Evolutionary conservation across 2,329 filamentous ascomycete genomes (phyloP), one percentile per base, ranked within the genome.

Genomic region (Pseudopyrenochaeta lycopersici): DNA sequence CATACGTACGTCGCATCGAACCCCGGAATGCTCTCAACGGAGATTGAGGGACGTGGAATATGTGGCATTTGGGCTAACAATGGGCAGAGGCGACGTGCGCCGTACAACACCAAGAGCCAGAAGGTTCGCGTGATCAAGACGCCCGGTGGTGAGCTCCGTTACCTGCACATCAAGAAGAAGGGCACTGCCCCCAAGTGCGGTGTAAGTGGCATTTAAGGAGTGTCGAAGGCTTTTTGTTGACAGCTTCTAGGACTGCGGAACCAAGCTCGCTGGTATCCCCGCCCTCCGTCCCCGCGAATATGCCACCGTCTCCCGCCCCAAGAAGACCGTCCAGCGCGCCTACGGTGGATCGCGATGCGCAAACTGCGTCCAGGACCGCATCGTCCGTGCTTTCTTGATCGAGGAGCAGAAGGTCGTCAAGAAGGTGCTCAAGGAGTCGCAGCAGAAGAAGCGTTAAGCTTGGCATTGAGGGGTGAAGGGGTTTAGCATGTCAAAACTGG

Each of bases 371-470:
- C 93, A 94, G 82, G 95, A 99, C 86, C 90, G 95, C 74, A 91
- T 99, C 72, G 92, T 97, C 73, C 92, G 95, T 74, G 95, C 95
- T 66, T 99, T 99, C 90, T 85, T 99, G 81, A 98, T 99, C 70
- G 96, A 99, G 87, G 95, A 99, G 89, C 95, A 99, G 88, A 99
- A 99, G 91, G 98, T 99, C 76, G 95, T 99, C 83, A 99, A 99
- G 92, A 99, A 99, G 91, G 95, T 99, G 76, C 88, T 98, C 80
- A 97, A 97, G 90, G 94, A 98, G 87, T 88, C 86, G 64, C 91
- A 96, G 85, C 90, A 91, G 85, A 90, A 90, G 80, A 87, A 84
- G 76, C 75, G 73, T 62, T 80, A 76, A 73, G 67, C 52, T 54
- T 54, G 61, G 53, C 54, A 63, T 63, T 49, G 58, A 59, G 56